Evolutionary conservation across 768 basidiomycete genomes (phyloP), one percentile per base, ranked within the genome.

Genomic region (Pleurotus tuber-regium): DNA sequence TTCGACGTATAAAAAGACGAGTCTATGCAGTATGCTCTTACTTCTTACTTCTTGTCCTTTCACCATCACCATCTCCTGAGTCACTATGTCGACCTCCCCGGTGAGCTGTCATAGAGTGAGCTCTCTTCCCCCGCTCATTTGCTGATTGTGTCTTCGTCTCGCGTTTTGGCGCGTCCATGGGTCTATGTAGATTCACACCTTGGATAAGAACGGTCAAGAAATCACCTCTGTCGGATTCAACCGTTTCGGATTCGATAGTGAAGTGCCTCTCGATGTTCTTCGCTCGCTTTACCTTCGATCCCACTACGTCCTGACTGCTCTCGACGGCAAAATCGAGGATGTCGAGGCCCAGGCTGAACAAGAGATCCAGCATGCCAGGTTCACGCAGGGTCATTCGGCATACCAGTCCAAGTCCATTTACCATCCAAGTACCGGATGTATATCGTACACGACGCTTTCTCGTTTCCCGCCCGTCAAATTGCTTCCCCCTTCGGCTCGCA

Each of bases 401-500:
- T 89, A 87, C 66, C 86, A 89, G 65, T 88, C 92, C 51, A 86
- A 92, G 65, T 89, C 92, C 19, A 92, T 93, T 61, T 96, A 79
- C 70, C 81, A 91, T 64, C 87, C 89, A 31, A 79, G 86, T 54
- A 80, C 78, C 21, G 79, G 86, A 57, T 81, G 88, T 30, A 93
- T 97, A 67, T 90, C 94, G 36, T 98, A 95, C 71, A 90, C 92
- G 41, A 92, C 93, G 21, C 81, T 96, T 51, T 84, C 89, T 49
- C 86, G 90, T 38, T 99, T 94, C 69, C 91, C 94, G 8, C 92
- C 96, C 3, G 95, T 99, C 54, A 91, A 83, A 61, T 83, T 94
- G 42, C 82, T 99, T 41, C 69, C 91, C 8, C 83, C 89, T 18
- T 75, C 83, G 2, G 67, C 73, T 54, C 83, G 92, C 61, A 97